Evolutionary conservation across 805 yeast genomes (phyloP), one percentile per base, ranked within the genome.

Genomic region (Yamadazyma sp.): DNA sequence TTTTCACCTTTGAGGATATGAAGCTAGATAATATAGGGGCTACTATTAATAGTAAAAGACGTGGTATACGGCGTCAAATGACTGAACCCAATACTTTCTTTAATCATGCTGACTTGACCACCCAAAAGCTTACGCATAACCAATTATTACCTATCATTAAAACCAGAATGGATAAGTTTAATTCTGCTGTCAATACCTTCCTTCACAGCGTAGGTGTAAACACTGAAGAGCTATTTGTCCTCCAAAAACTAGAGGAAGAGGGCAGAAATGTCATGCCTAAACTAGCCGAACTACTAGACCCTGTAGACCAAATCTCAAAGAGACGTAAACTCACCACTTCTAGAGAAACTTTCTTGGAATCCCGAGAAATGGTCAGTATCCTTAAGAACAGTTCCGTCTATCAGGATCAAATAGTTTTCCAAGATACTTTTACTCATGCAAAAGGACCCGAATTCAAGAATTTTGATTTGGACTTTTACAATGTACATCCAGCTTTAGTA

Each of bases 1-100:
- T 7, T 1, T 83, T 89, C 51, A 89, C 83, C 44, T 86, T 89
- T 55, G 68, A 76, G 12, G 95, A 89, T 55, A 85, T 83, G 10
- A 49, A 73, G 65, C 48, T 76, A 62, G 45, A 75, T 68, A 65
- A 73, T 62, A 27, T 73, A 56, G 60, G 64, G 0, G 53, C 64
- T 5, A 45, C 47, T 0, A 35, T 55, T 12, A 55, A 51, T 44
- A 65, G 53, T 29, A 36, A 28, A 20, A 37, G 43, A 15, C 31
- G 45, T 29, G 40, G 39, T 20, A 23, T 34, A 38, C 23, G 35
- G 30, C 5, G 40, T 24, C 10, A 26, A 6, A 14, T 17, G 7
- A 31, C 38, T 5, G 38, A 31, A 3, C 2, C 26, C n/a, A 34
- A 21, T 22, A 4, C 20, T n/a, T 34, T 44, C 23, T 44, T 44